phyloP scores from a whole-genome alignment of 805 yeast species.

The Blastobotrys chiropterorum region DNA sequence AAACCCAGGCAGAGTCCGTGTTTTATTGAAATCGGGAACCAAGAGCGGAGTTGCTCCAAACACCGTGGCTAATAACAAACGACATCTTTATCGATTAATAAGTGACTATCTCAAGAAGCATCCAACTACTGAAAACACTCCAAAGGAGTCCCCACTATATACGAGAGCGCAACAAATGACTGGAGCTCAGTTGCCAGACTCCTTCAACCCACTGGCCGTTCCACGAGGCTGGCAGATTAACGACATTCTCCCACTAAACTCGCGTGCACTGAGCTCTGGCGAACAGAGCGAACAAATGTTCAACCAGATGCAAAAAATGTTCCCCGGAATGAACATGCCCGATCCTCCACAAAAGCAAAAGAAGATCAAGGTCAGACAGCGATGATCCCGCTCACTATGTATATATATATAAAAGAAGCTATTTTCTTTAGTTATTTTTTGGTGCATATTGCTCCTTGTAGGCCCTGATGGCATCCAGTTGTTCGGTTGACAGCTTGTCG shows the following conservation, averaged over 20 bases:
- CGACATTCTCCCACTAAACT: constrained; percentile 80
- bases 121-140: constrained; percentile 62
- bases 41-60: constrained; percentile 23
- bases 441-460: constrained; percentile 29
- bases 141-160: constrained; percentile 43
- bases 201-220: constrained; percentile 54
- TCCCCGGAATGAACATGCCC: constrained; percentile 26
- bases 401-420: no score
- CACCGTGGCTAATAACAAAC: constrained; percentile 42
- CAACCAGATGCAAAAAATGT: constrained; percentile 25
- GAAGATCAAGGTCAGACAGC: constrained; percentile 21
- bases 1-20: constrained; percentile 92
- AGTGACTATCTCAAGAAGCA: constrained; percentile 55
- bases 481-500: constrained; percentile 19
- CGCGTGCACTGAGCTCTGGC: constrained; percentile 72
- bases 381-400: background rate
- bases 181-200: constrained; percentile 27
- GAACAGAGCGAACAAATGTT: constrained; percentile 58
- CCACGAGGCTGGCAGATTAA: constrained; percentile 88
- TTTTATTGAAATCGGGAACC: constrained; percentile 53
- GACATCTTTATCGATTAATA: constrained; percentile 56
- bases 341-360: constrained; percentile 19
- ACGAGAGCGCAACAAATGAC: constrained; percentile 10
- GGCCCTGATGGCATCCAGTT: constrained; percentile 23
- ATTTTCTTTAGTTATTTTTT: no score